Percentiles rank a stretch among this genome's conserved stretches.
Evolutionary conservation across 768 basidiomycete genomes (phyloP).

Genomic region (Nidularia pulvinata): DNA sequence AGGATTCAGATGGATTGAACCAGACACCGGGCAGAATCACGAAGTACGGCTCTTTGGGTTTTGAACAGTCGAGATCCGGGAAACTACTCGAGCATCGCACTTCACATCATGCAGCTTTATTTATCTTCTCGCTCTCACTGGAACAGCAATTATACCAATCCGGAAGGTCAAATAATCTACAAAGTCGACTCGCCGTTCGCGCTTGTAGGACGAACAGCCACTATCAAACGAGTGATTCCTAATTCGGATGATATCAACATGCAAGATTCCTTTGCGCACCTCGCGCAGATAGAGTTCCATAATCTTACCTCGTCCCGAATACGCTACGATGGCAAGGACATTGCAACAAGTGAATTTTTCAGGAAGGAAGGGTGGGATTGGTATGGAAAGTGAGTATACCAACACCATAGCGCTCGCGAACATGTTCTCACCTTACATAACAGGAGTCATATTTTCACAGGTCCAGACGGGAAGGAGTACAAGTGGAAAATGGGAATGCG

Average conservation of each 20-base stretch:
- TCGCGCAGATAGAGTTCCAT: slow-evolving; percentile 32
- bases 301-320: slow-evolving; percentile 21
- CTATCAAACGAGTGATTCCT: slow-evolving; percentile 5
- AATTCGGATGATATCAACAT: neutral
- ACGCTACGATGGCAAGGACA: slow-evolving; percentile 19
- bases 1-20: no score
- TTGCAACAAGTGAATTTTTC: slow-evolving; percentile 21
- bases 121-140: slow-evolving; percentile 11
- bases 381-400: slow-evolving; percentile 12
- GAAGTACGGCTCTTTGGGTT: no score
- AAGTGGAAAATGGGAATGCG: slow-evolving; percentile 11
- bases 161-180: slow-evolving; percentile 15
- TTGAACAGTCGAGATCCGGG: no score
- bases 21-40: no score
- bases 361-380: slow-evolving; percentile 13
- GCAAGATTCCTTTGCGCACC: slow-evolving; percentile 18
- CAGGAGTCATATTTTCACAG: slow-evolving; percentile 11
- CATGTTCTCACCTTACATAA: neutral
- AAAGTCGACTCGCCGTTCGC: slow-evolving; percentile 17
- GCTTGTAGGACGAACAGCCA: slow-evolving; percentile 5
- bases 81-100: no score
- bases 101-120: slow-evolving; percentile 10
- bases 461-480: slow-evolving; percentile 19
- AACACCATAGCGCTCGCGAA: neutral
- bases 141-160: slow-evolving; percentile 14